Evolutionary conservation across 73 alveolate species (phyloP).

Genomic region (Paramecium sexaurelia): DNA sequence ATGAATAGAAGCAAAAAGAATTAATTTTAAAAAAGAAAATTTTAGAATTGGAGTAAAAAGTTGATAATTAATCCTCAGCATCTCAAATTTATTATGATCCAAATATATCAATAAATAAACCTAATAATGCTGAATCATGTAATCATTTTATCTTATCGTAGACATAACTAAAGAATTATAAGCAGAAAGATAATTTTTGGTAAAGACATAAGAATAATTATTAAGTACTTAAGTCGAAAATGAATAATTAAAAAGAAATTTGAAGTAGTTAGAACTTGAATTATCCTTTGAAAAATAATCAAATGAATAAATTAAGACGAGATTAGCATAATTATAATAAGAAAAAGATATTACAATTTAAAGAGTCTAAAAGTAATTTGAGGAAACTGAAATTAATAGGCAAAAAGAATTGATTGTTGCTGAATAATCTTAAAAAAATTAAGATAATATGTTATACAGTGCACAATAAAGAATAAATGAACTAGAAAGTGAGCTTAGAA

Average conservation of each 20-base stretch:
- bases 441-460: conserved; percentile 18
- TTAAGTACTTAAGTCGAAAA: neutral
- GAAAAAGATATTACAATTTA: neutral
- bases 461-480: conserved; percentile 27
- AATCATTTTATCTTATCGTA: neutral
- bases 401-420: neutral
- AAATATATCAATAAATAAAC: neutral
- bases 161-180: neutral
- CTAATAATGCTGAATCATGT: neutral
- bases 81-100: neutral
- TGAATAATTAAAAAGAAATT: conserved; percentile 4
- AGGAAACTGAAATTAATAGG: neutral
- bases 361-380: neutral
- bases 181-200: neutral
- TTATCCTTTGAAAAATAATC: neutral
- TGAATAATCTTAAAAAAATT: neutral
- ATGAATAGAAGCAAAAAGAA: neutral
- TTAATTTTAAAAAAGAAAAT: neutral
- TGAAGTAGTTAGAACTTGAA: neutral
- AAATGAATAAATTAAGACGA: neutral
- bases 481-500: conserved; percentile 8
- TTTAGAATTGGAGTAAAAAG: neutral
- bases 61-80: neutral
- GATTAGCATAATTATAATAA: neutral
- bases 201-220: neutral